Base-by-base conservation (phyloP, 768 basidiomycete genomes). In the Boletus subcaerulescens region DNA sequence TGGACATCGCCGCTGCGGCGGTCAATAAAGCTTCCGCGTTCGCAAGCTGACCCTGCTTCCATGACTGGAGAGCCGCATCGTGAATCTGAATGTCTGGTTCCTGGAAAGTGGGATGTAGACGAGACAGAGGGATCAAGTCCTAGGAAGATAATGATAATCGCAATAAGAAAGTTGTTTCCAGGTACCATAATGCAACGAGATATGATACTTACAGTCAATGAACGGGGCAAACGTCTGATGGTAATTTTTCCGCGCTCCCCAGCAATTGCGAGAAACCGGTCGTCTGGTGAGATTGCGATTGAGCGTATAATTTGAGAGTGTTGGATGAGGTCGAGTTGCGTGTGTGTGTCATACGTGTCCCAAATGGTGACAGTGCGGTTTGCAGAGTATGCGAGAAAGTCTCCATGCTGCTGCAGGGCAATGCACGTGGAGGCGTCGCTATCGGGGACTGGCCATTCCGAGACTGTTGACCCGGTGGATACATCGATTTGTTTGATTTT, bases 281-380 rank as follows among this genome's bases (percentile, higher is more conserved):
- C 52, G 9, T 57, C 50, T 20, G 22, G 46, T 3, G 53, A 58
- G 32, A 48, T 10, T 1, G 54, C 14, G 14, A 59, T 41, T 5
- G 46, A 57, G n/a, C 14, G 22, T 32, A 39, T 39, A 4, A 15
- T 41, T 7, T 48, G n/a, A n/a, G 15, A 0, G 4, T 49, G 55
- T 29, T 41, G 39, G 11, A 48, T 38, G 44, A 39, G 0, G 26
- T 35, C 24, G 4, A 59, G 47, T 13, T 42, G 44, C 9, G 44
- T 10, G 33, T 31, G 40, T 6, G 2, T 14, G 40, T 57, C 40
- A 7, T 48, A 50, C 12, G 35, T 33, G 40, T 42, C 35, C 58
- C 48, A 59, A 18, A 57, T 39, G 0, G 35, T 57, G 31, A 57
- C 18, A 0, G 15, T 8, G 5, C 14, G 10, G 2, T 17, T 20